Base-by-base conservation (phyloP, 768 basidiomycete species). In the Neoboletus magnificus region DNA sequence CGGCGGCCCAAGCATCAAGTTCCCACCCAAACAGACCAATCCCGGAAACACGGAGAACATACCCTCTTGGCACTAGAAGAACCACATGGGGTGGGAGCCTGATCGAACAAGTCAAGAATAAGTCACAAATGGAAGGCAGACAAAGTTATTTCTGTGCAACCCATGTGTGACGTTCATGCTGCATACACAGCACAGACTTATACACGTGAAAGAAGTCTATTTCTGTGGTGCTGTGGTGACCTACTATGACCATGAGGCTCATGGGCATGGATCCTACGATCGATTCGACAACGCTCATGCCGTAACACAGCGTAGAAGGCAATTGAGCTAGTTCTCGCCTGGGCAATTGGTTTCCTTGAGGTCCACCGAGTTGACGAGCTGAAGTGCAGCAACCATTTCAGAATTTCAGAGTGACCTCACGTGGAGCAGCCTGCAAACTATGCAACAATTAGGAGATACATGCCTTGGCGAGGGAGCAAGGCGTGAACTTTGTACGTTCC, bases 191-290 rank as follows among this genome's bases (percentile, higher is more conserved):
- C 42, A 45, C 51, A 16, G 35, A 15, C 43, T 20, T 51, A 41
- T 25, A 53, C 32, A 27, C 36, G 43, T 55, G 42, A 55, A 55
- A 39, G 53, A 46, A 55, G 52, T 15, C 13, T 41, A 29, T 3
- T 22, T 13, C 30, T 33, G 15, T 32, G 46, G 6, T 18, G 23
- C 22, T 8, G 47, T 23, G 33, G 20, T 32, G 20, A 15, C 13
- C 45, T 33, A 33, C 32, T 13, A 33, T 5, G 32, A 33, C 2
- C 32, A 33, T 13, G 32, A 33, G 23, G 15, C 32, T 22, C 46
- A 47, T 16, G 46, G 20, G 30, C 16, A 33, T 15, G 20, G 46
- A 5, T 23, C 6, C 22, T 16, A 4, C 16, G 10, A 10, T 15
- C 12, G 20, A 18, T 36, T 35, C 11, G 16, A 8, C 16, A 18